These are phyloP conservation scores for Trichocomaceae sp. DNA, from an alignment of 2,329 filamentous ascomycete species.

Conservation along the genomic window DNA sequence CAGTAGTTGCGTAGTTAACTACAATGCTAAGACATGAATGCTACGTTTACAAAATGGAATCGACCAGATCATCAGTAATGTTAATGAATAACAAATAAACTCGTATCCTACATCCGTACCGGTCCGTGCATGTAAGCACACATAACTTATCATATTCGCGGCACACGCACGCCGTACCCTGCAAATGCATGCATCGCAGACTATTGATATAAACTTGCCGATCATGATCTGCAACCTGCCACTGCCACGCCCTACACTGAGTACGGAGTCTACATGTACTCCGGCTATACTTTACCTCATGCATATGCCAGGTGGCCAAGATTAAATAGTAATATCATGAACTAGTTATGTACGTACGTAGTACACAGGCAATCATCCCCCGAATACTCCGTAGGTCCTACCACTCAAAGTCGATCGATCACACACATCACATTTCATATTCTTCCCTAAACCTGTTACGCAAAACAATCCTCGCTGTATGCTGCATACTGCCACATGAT, in stretches of 20 bases:
- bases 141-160: no score
- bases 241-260: not conserved
- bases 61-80: not conserved
- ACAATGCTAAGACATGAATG: not conserved
- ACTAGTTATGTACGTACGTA: not conserved
- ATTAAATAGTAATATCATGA: not conserved
- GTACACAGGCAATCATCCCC: not conserved
- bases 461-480: not conserved
- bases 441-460: not conserved
- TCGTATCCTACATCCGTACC: not conserved
- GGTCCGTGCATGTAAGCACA: no score
- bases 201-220: not conserved
- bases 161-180: not conserved
- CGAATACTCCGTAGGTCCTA: not conserved
- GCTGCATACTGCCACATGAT: constrained; percentile 6
- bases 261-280: not conserved
- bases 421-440: not conserved
- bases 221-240: not conserved
- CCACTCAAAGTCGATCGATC: not conserved
- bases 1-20: no score
- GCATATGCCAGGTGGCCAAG: not conserved
- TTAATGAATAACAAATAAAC: not conserved
- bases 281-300: not conserved
- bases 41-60: not conserved
- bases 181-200: not conserved